Percentiles rank a stretch among this genome's conserved stretches.
Conservation (phyloP, 179 eudicot species). For the Pouteria campechiana region DNA sequence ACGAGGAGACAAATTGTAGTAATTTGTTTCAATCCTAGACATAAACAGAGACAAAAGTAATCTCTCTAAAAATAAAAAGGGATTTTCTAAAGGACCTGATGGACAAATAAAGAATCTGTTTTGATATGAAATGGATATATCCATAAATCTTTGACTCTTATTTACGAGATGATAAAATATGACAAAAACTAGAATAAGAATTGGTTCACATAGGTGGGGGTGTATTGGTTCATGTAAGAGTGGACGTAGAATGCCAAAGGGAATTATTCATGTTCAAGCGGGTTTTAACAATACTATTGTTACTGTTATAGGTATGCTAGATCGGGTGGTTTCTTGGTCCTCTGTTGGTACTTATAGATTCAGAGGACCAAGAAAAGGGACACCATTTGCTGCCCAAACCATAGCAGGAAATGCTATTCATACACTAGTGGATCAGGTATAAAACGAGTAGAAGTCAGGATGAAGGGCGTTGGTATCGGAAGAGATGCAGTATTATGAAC, state of each 20-base stretch:
- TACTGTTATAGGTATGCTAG: slow-evolving; percentile 3
- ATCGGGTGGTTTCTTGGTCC: slow-evolving; percentile 6
- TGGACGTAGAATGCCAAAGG: slow-evolving; percentile 3
- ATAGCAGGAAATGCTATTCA: slow-evolving; percentile 9
- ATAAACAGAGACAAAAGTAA: neutral
- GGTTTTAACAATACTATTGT: slow-evolving; percentile 7
- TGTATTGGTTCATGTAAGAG: slow-evolving; percentile 8
- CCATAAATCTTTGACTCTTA: too few relatives aligned
- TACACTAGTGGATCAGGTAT: slow-evolving; percentile 8
- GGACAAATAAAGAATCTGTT: too few relatives aligned
- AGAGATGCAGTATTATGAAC: slow-evolving; percentile 1
- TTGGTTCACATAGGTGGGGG: neutral
- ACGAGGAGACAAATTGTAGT: neutral
- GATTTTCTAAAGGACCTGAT: too few relatives aligned
- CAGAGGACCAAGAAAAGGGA: slow-evolving; percentile 11
- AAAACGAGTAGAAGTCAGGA: too few relatives aligned
- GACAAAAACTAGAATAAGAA: neutral
- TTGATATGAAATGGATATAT: too few relatives aligned
- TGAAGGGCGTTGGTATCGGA: too few relatives aligned
- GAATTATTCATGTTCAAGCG: slow-evolving; percentile 7
- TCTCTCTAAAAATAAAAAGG: neutral
- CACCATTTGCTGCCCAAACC: slow-evolving; percentile 16
- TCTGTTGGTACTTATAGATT: slow-evolving; percentile 1
- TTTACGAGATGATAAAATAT: neutral
- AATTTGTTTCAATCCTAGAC: neutral